phyloP scores from a whole-genome alignment of 2,329 filamentous ascomycete species.

The Hypoxylon sp. region DNA sequence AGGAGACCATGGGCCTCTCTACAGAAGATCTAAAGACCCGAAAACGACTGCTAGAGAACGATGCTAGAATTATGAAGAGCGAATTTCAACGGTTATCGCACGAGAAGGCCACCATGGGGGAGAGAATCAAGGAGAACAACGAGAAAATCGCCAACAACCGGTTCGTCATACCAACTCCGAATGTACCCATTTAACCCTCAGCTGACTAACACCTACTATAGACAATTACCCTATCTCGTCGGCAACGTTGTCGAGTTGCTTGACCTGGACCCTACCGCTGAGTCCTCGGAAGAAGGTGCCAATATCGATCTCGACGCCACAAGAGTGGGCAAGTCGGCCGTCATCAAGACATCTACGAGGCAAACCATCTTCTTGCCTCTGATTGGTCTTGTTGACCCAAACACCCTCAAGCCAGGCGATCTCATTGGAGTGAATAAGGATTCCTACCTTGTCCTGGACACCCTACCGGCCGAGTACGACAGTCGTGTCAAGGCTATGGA shows the following conservation, averaged over 20 bases:
- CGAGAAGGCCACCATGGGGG: constrained; percentile 93
- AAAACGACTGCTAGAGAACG: constrained; percentile 92
- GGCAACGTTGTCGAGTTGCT: constrained; percentile 98
- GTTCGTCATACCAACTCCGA: constrained; percentile 57
- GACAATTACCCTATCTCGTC: constrained; percentile 96
- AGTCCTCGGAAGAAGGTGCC: constrained; percentile 95
- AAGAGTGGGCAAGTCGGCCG: constrained; percentile 94
- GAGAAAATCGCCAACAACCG: constrained; percentile 99
- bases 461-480: constrained; percentile 96
- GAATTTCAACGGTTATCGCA: constrained; percentile 93
- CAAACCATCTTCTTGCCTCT: constrained; percentile 98
- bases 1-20: constrained; percentile 90
- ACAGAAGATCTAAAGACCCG: constrained; percentile 95
- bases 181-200: constrained; percentile 9
- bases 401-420: constrained; percentile 93
- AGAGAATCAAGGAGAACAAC: constrained; percentile 99
- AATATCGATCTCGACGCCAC: constrained; percentile 99
- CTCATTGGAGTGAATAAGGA: constrained; percentile 99
- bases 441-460: constrained; percentile 96
- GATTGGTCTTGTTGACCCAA: constrained; percentile 95
- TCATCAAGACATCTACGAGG: constrained; percentile 98
- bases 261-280: constrained; percentile 93
- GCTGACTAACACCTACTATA: constrained; percentile 50
- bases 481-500: constrained; percentile 99
- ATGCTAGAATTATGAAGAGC: constrained; percentile 98